These are phyloP conservation scores for Schwanniomyces vanrijiae DNA, from an alignment of 805 yeast species.

Conservation along the genomic window DNA sequence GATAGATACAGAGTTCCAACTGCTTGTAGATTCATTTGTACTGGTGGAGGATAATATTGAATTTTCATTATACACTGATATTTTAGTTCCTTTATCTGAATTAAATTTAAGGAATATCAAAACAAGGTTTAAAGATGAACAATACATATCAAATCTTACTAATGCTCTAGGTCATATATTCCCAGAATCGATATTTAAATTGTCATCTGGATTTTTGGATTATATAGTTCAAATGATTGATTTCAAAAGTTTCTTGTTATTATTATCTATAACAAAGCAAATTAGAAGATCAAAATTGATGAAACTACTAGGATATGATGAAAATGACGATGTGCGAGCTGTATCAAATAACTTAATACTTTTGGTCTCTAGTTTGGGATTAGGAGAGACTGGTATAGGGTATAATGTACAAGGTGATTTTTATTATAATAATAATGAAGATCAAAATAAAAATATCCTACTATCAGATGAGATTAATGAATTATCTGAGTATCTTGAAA, in stretches of 20 bases:
- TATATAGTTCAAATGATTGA: slow-evolving; percentile 27
- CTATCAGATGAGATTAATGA: slow-evolving; percentile 10
- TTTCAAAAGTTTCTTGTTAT: slow-evolving; percentile 27
- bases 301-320: slow-evolving; percentile 26
- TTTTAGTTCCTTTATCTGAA: slow-evolving; percentile 20
- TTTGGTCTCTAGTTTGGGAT: slow-evolving; percentile 22
- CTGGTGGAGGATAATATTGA: slow-evolving; percentile 14
- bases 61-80: slow-evolving; percentile 13
- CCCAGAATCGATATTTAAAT: slow-evolving; percentile 11
- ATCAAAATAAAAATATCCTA: not conserved
- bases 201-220: slow-evolving; percentile 14
- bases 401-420: slow-evolving; percentile 23
- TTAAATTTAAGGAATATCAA: slow-evolving; percentile 19
- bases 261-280: slow-evolving; percentile 24
- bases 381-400: slow-evolving; percentile 28
- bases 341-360: slow-evolving; percentile 21
- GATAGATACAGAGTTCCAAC: slow-evolving; percentile 10
- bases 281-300: slow-evolving; percentile 23
- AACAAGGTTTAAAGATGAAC: slow-evolving; percentile 1
- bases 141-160: slow-evolving; percentile 9
- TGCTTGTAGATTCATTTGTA: slow-evolving; percentile 18
- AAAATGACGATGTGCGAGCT: slow-evolving; percentile 1
- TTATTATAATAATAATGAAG: slow-evolving; percentile 24
- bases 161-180: slow-evolving; percentile 15
- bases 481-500: slow-evolving; percentile 11